Percentiles rank a stretch among this genome's conserved stretches.
Evolutionary conservation across 2,329 filamentous ascomycete genomes (phyloP).

Genomic region (Colletotrichum caudatum): DNA sequence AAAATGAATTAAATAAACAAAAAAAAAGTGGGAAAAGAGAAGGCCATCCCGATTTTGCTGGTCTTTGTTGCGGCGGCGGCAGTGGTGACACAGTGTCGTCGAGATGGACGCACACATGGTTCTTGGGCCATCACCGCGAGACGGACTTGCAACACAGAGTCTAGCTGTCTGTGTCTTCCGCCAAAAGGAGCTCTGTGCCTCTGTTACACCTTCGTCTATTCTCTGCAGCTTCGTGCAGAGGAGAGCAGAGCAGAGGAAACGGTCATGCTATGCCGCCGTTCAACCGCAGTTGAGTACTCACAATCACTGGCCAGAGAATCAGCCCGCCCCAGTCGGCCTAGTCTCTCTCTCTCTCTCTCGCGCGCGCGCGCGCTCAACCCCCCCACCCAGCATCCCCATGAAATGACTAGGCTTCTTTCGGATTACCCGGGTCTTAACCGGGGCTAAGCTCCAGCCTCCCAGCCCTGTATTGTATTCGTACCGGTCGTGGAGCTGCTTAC

Average conservation of each 20-base stretch:
- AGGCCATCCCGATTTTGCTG: background rate
- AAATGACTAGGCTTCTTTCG: conserved; percentile 5
- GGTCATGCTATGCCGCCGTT: background rate
- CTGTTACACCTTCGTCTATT: conserved; percentile 15
- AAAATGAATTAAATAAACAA: too few species aligned
- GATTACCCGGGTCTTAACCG: conserved; percentile 38
- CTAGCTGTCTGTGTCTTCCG: background rate
- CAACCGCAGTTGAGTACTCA: background rate
- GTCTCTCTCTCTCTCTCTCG: background rate
- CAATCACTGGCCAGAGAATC: background rate
- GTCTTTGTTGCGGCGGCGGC: background rate
- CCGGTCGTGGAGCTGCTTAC: conserved; percentile 27
- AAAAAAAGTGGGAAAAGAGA: background rate
- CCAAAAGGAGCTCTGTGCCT: conserved; percentile 24
- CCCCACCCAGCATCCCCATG: background rate
- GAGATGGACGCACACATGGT: background rate
- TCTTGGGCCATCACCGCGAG: conserved; percentile 12
- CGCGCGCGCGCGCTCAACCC: too few species aligned
- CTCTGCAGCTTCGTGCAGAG: background rate
- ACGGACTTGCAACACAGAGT: conserved; percentile 32
- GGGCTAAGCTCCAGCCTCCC: conserved; percentile 15
- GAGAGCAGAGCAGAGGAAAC: background rate
- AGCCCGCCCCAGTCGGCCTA: background rate
- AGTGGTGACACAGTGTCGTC: conserved; percentile 10
- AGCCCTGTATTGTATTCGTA: conserved; percentile 24